Evolutionary conservation across 345 rosid species (phyloP).

Genomic region (Citrus trifoliata): DNA sequence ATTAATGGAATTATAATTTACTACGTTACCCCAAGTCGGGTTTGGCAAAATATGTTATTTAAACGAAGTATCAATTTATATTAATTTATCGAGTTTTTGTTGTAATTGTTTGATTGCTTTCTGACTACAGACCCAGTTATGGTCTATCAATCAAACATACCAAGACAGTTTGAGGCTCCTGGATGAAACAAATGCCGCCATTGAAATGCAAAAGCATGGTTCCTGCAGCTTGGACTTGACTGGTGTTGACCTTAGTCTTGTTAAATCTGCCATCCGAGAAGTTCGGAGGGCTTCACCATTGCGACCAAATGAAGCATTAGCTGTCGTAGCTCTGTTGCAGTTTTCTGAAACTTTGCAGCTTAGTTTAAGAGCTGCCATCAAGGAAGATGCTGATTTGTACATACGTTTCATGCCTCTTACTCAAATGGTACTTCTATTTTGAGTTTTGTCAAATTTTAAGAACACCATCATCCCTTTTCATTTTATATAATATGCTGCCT

Average conservation of each 20-base stretch:
- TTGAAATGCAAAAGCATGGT: constrained; percentile 68
- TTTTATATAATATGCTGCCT: background rate
- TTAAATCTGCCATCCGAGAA: constrained; percentile 46
- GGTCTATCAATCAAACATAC: constrained; percentile 58
- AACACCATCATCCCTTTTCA: background rate
- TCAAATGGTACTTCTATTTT: constrained; percentile 43
- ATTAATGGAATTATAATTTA: too few relatives aligned
- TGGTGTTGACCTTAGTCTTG: constrained; percentile 49
- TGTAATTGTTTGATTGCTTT: background rate
- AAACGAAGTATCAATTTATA: too few relatives aligned
- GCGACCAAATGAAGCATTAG: constrained; percentile 57
- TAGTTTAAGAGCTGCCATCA: constrained; percentile 60
- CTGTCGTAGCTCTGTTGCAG: constrained; percentile 54
- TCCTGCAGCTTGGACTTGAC: constrained; percentile 63
- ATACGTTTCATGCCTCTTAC: constrained; percentile 73
- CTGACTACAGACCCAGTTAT: constrained; percentile 36
- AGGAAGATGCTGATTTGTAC: constrained; percentile 69
- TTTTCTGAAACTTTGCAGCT: constrained; percentile 62
- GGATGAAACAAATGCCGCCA: constrained; percentile 77
- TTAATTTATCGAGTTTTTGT: too few relatives aligned
- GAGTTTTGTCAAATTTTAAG: background rate
- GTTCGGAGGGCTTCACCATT: constrained; percentile 45
- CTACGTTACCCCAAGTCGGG: too few relatives aligned
- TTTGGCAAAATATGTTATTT: too few relatives aligned
- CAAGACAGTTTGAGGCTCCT: constrained; percentile 66